Conservation (phyloP, 2,329 filamentous ascomycete genomes). For the Exophiala aquamarina region DNA sequence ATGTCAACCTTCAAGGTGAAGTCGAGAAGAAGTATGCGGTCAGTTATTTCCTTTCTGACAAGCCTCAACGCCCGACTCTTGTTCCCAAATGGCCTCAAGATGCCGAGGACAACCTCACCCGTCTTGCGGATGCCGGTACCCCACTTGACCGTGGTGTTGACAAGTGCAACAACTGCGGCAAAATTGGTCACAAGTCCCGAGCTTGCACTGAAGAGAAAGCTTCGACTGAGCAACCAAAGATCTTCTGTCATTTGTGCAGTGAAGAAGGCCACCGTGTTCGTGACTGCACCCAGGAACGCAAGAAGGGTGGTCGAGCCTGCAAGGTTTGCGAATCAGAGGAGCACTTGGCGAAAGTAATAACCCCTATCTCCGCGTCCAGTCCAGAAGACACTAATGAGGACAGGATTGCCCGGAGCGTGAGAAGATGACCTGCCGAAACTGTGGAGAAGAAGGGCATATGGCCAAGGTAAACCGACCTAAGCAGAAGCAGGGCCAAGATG, state of each 20-base stretch:
- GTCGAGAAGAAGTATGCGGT: slow-evolving; percentile 51
- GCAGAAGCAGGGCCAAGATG: slow-evolving; percentile 30
- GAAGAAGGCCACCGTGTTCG: slow-evolving; percentile 49
- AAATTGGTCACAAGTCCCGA: slow-evolving; percentile 48
- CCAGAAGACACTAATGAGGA: neutral
- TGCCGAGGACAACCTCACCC: slow-evolving; percentile 51
- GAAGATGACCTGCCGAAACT: slow-evolving; percentile 52
- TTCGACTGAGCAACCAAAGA: slow-evolving; percentile 40
- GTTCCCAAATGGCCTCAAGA: slow-evolving; percentile 50
- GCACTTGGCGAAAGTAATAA: slow-evolving; percentile 24
- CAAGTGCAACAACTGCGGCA: slow-evolving; percentile 53
- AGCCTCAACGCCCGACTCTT: slow-evolving; percentile 48
- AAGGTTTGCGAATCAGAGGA: slow-evolving; percentile 26
- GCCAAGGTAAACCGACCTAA: slow-evolving; percentile 41
- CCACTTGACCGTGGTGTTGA: slow-evolving; percentile 50
- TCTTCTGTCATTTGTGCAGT: slow-evolving; percentile 51
- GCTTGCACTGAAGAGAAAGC: slow-evolving; percentile 50
- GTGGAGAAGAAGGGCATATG: slow-evolving; percentile 48
- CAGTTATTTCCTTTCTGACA: slow-evolving; percentile 47
- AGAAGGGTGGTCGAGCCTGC: slow-evolving; percentile 24
- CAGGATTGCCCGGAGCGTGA: slow-evolving; percentile 29
- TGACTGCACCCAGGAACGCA: slow-evolving; percentile 42
- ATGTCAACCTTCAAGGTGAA: slow-evolving; percentile 56
- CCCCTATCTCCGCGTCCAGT: too few relatives aligned
- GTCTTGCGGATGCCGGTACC: slow-evolving; percentile 52